Evolutionary conservation across 352 stramenopile genomes (phyloP).

Genomic region (Sclerospora graminicola): DNA sequence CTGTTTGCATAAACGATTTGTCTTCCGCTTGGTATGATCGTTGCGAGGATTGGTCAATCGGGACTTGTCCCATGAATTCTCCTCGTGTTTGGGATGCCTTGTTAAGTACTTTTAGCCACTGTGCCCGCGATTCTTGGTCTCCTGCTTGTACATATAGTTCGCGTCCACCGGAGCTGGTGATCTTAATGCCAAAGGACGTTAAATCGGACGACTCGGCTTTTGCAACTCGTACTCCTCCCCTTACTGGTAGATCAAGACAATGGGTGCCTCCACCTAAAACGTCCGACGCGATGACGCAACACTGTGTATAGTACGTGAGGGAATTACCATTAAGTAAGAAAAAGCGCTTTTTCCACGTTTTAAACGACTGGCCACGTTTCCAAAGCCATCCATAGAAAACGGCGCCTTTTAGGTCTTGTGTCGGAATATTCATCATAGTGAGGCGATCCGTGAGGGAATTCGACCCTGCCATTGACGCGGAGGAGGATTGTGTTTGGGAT

Average conservation of each 20-base stretch:
- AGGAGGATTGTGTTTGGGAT: constrained; percentile 21
- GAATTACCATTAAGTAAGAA: constrained; percentile 56
- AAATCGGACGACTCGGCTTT: constrained; percentile 29
- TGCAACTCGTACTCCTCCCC: constrained; percentile 42
- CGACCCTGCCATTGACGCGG: constrained; percentile 8
- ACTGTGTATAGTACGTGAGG: constrained; percentile 65
- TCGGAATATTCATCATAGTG: constrained; percentile 55
- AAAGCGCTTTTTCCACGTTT: constrained; percentile 77
- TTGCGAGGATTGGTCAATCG: constrained; percentile 29
- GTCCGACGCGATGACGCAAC: constrained; percentile 52
- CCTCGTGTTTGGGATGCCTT: constrained; percentile 25
- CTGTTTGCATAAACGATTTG: constrained; percentile 17
- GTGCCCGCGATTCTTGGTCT: constrained; percentile 26
- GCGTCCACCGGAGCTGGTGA: constrained; percentile 53
- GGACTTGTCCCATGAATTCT: constrained; percentile 17
- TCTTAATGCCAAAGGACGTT: constrained; percentile 44
- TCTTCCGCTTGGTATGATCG: constrained; percentile 13
- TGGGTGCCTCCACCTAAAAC: constrained; percentile 36
- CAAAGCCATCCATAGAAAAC: constrained; percentile 72
- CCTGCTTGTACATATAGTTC: constrained; percentile 49
- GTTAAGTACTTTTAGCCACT: constrained; percentile 51
- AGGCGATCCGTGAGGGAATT: constrained; percentile 39
- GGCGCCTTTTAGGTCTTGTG: constrained; percentile 40
- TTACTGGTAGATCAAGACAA: constrained; percentile 46
- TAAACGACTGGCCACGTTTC: constrained; percentile 63